These are phyloP conservation scores for Lasiosphaeria ovina DNA, from an alignment of 495 filamentous ascomycete genomes.

Conservation along the genomic window DNA sequence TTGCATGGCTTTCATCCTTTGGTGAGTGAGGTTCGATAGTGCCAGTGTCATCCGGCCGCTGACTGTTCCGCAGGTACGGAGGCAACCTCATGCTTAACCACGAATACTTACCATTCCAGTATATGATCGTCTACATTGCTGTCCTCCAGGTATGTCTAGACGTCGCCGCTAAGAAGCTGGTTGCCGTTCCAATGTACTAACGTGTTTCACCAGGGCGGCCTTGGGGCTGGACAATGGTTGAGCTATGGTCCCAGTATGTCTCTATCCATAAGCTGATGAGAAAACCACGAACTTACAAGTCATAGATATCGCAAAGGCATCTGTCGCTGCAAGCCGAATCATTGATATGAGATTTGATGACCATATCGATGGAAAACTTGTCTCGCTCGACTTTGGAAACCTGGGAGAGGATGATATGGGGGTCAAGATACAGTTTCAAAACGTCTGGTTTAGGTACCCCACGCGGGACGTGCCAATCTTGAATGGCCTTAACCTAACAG, in stretches of 20 bases:
- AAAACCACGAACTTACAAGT: constrained; percentile 13
- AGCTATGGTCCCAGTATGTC: constrained; percentile 49
- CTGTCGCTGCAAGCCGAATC: constrained; percentile 55
- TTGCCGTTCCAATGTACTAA: constrained; percentile 3
- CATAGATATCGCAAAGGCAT: constrained; percentile 57
- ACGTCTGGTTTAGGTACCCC: constrained; percentile 61
- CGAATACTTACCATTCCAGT: constrained; percentile 46
- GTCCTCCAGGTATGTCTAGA: constrained; percentile 41
- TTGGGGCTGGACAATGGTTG: constrained; percentile 45
- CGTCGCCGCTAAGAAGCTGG: neutral
- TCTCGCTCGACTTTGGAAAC: constrained; percentile 28
- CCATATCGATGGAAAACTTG: constrained; percentile 24
- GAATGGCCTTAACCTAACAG: constrained; percentile 48
- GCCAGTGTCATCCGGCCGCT: neutral
- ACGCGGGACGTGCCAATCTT: constrained; percentile 53
- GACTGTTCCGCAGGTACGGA: constrained; percentile 36
- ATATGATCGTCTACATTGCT: constrained; percentile 50
- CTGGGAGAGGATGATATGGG: constrained; percentile 45
- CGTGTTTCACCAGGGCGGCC: constrained; percentile 34
- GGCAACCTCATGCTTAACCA: constrained; percentile 40
- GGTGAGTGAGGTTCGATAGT: constrained; percentile 42
- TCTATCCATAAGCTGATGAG: neutral
- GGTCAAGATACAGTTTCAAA: constrained; percentile 52
- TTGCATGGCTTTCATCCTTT: constrained; percentile 56
- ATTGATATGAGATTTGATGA: constrained; percentile 42